Base-by-base conservation (phyloP, 306 rosid genomes). In the Trifolium pratense region DNA sequence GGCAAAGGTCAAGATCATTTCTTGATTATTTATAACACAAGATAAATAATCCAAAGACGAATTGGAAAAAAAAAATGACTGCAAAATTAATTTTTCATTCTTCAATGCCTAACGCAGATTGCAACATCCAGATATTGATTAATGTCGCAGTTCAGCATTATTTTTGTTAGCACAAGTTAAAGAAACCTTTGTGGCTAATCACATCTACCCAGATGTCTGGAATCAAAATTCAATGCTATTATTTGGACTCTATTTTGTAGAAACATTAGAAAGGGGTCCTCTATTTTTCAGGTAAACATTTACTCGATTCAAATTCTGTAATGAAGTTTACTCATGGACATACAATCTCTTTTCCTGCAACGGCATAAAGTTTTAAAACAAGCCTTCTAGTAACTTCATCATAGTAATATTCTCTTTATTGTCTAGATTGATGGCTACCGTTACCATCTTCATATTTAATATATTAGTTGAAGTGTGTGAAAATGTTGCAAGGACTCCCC, bases 401-500 rank as follows among this genome's bases (percentile, higher is more conserved):
- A 59, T 45, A 59, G 25, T 61, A 29, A 17, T 26, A 31, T 17
- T 26, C 77, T 46, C 53, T 15, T 46, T 15, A 34, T 7, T 37
- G 37, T 62, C 78, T 48, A 48, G 51, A 46, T 73, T 59, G 69
- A 60, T 73, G 59, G 16, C 9, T 60, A 60, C 5, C 17, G n/a
- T 73, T 18, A 39, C 39, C 70, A 75, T 36, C 13, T 49, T 75
- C 72, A 64, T 75, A 23, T 43, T 37, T 25, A 75, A 70, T 75
- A 63, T 49, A 62, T 9, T 34, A 63, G 63, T 49, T 36, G 26
- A 75, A 16, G 42, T 5, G 32, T 53, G 57, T 16, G 20, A 25
- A 66, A 49, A 75, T n/a, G 66, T 75, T 52, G 43, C 72, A 75
- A 52, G 29, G 23, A 49, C 15, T 36, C 53, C 70, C 78, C 55